Conservation (phyloP, 345 rosid species). For the Reutealis trisperma region DNA sequence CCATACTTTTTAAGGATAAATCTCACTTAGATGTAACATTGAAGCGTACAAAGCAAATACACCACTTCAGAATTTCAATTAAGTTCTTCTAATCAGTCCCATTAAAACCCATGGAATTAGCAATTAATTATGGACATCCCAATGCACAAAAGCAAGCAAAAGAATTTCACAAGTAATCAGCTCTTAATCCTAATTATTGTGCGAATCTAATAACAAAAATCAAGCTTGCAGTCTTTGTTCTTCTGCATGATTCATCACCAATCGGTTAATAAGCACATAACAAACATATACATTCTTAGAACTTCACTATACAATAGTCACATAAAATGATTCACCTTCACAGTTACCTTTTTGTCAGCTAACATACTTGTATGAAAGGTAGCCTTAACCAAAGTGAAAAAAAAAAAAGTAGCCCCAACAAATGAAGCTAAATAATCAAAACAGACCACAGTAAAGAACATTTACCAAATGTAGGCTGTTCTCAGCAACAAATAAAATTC, state of each 20-base stretch:
- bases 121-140: neutral
- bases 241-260: neutral
- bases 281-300: neutral
- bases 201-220: neutral
- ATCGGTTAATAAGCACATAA: neutral
- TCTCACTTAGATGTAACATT: neutral
- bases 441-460: neutral
- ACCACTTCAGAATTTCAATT: neutral
- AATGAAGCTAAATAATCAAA: neutral
- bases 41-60: neutral
- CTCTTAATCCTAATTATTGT: neutral
- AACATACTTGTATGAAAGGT: neutral
- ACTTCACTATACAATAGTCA: constrained; percentile 11
- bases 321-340: neutral
- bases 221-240: neutral
- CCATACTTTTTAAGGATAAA: neutral
- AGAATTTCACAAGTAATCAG: neutral
- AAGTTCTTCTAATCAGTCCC: neutral
- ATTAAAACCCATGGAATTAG: neutral
- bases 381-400: neutral
- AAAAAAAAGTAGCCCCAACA: neutral
- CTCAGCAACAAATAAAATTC: constrained; percentile 90
- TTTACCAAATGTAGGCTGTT: constrained; percentile 92
- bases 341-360: neutral
- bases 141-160: neutral